phyloP scores from a whole-genome alignment of 257 asterid genomes.

The Cordia subcordata region DNA sequence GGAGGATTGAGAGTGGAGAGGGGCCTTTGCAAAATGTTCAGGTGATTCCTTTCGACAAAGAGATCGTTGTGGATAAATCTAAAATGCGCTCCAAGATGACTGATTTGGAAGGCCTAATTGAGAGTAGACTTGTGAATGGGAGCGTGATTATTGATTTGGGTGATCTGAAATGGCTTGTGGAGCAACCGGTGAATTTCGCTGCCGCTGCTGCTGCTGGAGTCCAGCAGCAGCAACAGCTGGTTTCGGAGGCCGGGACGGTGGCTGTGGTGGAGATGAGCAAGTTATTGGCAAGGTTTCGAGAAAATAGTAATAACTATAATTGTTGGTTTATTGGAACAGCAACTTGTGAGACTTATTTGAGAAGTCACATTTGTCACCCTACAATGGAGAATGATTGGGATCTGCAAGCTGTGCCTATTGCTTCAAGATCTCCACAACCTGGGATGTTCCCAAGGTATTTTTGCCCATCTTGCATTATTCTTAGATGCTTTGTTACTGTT shows the following conservation, averaged over 20 bases:
- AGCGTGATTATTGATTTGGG: constrained; percentile 87
- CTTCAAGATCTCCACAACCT: constrained; percentile 72
- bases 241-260: constrained; percentile 52
- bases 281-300: constrained; percentile 38
- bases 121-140: constrained; percentile 39
- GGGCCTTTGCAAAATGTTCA: constrained; percentile 39
- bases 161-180: constrained; percentile 92
- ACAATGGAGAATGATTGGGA: constrained; percentile 95
- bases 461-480: neutral
- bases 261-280: constrained; percentile 65
- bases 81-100: constrained; percentile 43
- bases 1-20: constrained; percentile 49
- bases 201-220: constrained; percentile 11
- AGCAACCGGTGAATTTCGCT: constrained; percentile 37
- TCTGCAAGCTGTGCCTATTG: constrained; percentile 85
- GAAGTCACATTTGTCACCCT: constrained; percentile 95
- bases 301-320: constrained; percentile 20
- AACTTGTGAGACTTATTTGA: constrained; percentile 86
- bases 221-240: constrained; percentile 44
- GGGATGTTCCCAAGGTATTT: constrained; percentile 72
- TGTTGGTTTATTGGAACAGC: constrained; percentile 95
- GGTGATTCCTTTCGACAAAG: constrained; percentile 50
- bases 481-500: neutral
- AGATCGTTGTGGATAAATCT: constrained; percentile 35
- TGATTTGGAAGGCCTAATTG: constrained; percentile 51